phyloP scores from a whole-genome alignment of 1,284 basidiomycete species.

The Rhodofomes roseus region DNA sequence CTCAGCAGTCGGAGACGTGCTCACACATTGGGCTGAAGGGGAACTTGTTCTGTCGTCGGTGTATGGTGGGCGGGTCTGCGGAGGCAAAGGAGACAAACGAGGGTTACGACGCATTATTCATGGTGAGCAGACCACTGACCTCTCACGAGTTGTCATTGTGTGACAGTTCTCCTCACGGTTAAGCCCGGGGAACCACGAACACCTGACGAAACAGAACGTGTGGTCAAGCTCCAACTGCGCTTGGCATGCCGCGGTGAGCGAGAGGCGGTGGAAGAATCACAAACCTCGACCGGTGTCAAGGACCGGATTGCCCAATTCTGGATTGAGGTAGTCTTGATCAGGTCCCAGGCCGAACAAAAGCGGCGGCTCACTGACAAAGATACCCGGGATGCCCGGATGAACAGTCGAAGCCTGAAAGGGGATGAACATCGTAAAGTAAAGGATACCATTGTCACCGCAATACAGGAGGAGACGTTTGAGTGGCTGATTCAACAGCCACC shows the following conservation, averaged over 20 bases:
- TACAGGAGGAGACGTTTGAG: neutral
- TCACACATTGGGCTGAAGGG: conserved; percentile 24
- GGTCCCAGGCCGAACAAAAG: neutral
- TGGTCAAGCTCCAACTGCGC: neutral
- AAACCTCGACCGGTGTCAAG: neutral
- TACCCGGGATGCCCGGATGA: neutral
- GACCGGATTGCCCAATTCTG: neutral
- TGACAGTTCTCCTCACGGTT: no score
- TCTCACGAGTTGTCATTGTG: neutral
- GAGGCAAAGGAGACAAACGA: conserved; percentile 21
- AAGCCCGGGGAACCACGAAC: neutral
- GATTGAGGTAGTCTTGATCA: neutral
- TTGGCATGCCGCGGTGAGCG: neutral
- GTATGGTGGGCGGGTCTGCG: conserved; percentile 20
- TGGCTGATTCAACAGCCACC: neutral
- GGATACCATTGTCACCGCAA: neutral
- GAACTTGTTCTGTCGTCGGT: conserved; percentile 8
- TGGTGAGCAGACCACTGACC: neutral
- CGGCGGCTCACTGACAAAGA: neutral
- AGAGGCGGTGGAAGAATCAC: neutral
- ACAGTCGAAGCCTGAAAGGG: neutral
- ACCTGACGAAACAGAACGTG: neutral
- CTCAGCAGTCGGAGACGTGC: conserved; percentile 28
- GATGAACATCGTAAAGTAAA: neutral
- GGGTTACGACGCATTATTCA: neutral